Conservation (phyloP, 495 filamentous ascomycete species). For the Thozetella sp. region DNA sequence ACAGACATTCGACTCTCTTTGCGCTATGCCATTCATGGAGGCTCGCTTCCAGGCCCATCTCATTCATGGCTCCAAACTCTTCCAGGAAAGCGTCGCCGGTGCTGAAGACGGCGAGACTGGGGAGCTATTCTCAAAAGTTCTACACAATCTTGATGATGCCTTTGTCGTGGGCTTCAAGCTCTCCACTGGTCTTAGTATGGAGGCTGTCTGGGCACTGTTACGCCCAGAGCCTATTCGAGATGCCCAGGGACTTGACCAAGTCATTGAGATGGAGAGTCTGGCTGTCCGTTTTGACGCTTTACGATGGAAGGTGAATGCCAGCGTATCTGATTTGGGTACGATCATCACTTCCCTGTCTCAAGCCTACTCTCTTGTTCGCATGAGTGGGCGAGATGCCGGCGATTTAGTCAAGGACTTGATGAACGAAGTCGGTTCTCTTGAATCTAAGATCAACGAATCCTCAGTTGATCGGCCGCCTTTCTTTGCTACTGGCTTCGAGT, state of each 20-base stretch:
- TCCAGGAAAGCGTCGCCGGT: constrained; percentile 23
- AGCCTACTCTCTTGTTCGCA: constrained; percentile 49
- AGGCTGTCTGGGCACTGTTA: constrained; percentile 75
- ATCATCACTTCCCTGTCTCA: constrained; percentile 54
- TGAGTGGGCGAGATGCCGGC: constrained; percentile 38
- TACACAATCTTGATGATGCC: constrained; percentile 32
- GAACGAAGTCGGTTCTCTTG: constrained; percentile 58
- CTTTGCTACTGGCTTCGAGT: constrained; percentile 67
- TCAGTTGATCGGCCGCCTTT: constrained; percentile 43
- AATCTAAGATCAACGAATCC: constrained; percentile 41
- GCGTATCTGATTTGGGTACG: constrained; percentile 39
- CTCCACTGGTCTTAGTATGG: constrained; percentile 80
- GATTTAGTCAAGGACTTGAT: constrained; percentile 52
- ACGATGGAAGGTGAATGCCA: constrained; percentile 51
- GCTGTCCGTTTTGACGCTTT: constrained; percentile 72
- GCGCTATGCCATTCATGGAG: constrained; percentile 46
- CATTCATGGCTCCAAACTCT: constrained; percentile 28
- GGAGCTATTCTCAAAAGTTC: constrained; percentile 27
- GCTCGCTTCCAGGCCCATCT: constrained; percentile 56
- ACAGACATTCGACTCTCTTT: constrained; percentile 53
- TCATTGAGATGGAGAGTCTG: constrained; percentile 66
- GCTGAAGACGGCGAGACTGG: constrained; percentile 18
- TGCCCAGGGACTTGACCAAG: constrained; percentile 49
- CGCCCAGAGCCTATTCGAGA: constrained; percentile 55
- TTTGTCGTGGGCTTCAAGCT: constrained; percentile 59